Evolutionary conservation across 2,329 filamentous ascomycete genomes (phyloP), one percentile per base, ranked within the genome.

Genomic region (Epichloe uncinata): DNA sequence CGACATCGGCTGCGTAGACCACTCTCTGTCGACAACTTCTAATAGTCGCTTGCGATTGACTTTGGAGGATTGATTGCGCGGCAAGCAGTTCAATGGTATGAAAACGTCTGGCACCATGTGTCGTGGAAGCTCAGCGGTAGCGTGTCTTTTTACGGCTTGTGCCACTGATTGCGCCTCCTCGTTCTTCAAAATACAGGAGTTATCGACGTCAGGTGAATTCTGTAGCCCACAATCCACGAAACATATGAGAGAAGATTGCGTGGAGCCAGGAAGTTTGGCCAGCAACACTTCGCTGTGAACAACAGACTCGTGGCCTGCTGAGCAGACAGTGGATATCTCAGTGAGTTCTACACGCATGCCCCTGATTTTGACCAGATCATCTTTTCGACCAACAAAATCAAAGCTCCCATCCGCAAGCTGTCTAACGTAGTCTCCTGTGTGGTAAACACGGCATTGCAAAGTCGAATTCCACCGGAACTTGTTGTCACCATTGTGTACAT

Each of bases 341-440:
- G 57, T 58, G 26, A 60, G 51, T 48, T 57, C 56, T 37, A 60
- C 54, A 16, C 57, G 53, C 33, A 58, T 58, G n/a, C 57, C 57
- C 2, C 47, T 53, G 35, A 60, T 56, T 47, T 60, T 60, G 46
- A 59, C 56, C 33, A 57, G 35, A 36, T 58, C 57, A 41, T 60
- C 57, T 16, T 52, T 52, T 18, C 57, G 47, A 36, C 52, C 55
- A 4, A 60, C 41, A 36, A 57, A 60, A 38, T 60, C 57, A 36
- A 60, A 53, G 6, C 53, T 51, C 36, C 52, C 48, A 34, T 60
- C 57, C 30, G 52, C 53, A 33, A 58, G 54, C 18, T 42, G 40
- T 15, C 57, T 58, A 13, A 65, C 63, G 34, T 63, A 53, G 37
- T 66, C 64, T 44, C 64, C 64, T 0, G 64, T 65, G n/a, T 61